phyloP scores from a whole-genome alignment of 768 basidiomycete species.

The Mycena pura region DNA sequence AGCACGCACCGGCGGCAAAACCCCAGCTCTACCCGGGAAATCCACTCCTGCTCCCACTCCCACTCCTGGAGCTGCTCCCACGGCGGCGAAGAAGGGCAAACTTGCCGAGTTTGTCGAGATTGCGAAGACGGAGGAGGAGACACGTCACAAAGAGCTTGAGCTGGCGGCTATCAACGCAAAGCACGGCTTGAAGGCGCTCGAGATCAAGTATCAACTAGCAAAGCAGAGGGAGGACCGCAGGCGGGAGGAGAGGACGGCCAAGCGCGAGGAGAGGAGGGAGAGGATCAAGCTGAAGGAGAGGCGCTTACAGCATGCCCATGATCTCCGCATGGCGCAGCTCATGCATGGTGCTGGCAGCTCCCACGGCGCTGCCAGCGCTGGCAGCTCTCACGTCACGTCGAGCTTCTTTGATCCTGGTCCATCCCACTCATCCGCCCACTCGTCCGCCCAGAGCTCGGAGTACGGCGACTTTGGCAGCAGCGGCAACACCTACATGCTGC shows the following conservation, averaged over 20 bases:
- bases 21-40: too few species aligned
- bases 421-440: too few species aligned
- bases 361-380: not conserved
- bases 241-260: not conserved
- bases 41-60: too few species aligned
- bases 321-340: not conserved
- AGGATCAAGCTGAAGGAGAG: slow-evolving; percentile 22
- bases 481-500: too few species aligned
- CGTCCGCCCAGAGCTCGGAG: not conserved
- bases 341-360: too few species aligned
- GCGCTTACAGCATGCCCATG: slow-evolving; percentile 39
- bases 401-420: not conserved
- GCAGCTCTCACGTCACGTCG: not conserved
- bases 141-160: not conserved
- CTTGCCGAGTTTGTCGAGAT: not conserved
- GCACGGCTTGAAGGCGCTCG: not conserved
- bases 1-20: too few species aligned
- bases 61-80: not conserved
- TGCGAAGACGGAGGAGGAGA: not conserved
- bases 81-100: slow-evolving; percentile 3
- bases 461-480: too few species aligned
- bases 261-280: not conserved
- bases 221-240: not conserved
- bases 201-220: not conserved
- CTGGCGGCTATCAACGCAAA: not conserved